Evolutionary conservation across 1,139 yeast species (phyloP).

Genomic region (Scheffersomyces titani): DNA sequence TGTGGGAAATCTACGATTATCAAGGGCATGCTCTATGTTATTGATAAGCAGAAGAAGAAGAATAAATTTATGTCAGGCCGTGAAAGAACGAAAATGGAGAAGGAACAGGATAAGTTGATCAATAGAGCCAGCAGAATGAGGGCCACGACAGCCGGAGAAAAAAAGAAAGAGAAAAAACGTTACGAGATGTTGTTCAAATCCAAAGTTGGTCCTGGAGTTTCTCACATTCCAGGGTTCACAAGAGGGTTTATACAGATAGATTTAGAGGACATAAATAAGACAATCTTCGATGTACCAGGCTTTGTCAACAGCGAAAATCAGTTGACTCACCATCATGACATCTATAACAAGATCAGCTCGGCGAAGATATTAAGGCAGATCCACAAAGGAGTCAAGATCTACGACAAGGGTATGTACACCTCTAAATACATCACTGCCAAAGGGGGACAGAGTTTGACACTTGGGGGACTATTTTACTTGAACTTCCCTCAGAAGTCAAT

Average conservation of each 20-base stretch:
- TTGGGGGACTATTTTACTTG: conserved; percentile 65
- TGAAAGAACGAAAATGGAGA: conserved; percentile 15
- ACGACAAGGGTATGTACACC: conserved; percentile 34
- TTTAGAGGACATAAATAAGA: conserved; percentile 23
- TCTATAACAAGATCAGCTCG: conserved; percentile 18
- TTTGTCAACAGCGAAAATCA: conserved; percentile 20
- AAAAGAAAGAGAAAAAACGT: conserved; percentile 12
- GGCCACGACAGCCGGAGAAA: conserved; percentile 7
- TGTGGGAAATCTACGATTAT: conserved; percentile 75
- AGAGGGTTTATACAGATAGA: conserved; percentile 42
- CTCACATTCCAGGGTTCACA: conserved; percentile 60
- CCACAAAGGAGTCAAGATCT: conserved; percentile 38
- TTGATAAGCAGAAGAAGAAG: conserved; percentile 11
- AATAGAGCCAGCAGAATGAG: conserved; percentile 5
- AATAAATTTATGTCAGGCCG: conserved; percentile 5
- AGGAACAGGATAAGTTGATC: conserved; percentile 18
- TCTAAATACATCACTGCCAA: conserved; percentile 40
- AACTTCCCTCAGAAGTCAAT: conserved; percentile 41
- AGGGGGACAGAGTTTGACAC: conserved; percentile 48
- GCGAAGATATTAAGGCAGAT: conserved; percentile 34
- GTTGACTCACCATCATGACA: conserved; percentile 12
- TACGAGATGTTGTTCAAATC: conserved; percentile 16
- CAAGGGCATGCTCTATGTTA: conserved; percentile 42
- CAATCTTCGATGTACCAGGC: conserved; percentile 61
- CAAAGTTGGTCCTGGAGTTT: conserved; percentile 46